Percentiles rank a stretch among this genome's conserved stretches.
These are phyloP conservation scores for Globisporangium ultimum DNA, from an alignment of 352 stramenopile species.

Conservation along the genomic window DNA sequence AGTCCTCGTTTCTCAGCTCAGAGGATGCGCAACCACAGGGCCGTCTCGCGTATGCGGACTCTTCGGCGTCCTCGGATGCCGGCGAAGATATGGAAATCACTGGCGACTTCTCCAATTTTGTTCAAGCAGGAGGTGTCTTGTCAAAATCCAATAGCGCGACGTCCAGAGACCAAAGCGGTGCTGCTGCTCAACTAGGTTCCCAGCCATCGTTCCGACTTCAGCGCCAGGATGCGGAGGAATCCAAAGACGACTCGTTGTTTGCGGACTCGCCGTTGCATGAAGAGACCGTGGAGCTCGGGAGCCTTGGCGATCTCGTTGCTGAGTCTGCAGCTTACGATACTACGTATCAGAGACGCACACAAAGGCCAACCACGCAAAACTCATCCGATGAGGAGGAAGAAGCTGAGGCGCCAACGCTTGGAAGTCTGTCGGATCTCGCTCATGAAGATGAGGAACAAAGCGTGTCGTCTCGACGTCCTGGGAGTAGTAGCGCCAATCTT, in stretches of 20 bases:
- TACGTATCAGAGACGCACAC: conserved; percentile 19
- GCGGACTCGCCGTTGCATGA: conserved; percentile 26
- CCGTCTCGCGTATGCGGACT: conserved; percentile 62
- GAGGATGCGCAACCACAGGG: conserved; percentile 16
- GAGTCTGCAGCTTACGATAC: conserved; percentile 50
- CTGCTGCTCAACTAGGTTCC: background rate
- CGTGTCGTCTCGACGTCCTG: conserved; percentile 1
- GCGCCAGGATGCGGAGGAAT: conserved; percentile 8
- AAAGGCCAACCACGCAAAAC: conserved; percentile 11
- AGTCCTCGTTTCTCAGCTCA: conserved; percentile 47
- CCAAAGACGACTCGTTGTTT: conserved; percentile 19
- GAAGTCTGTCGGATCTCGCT: conserved; percentile 19
- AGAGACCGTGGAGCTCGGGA: conserved; percentile 57
- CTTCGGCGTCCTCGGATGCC: conserved; percentile 71
- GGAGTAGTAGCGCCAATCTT: background rate
- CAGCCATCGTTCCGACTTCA: conserved; percentile 12
- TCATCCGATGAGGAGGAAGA: conserved; percentile 18
- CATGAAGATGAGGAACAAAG: conserved; percentile 22
- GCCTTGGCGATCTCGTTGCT: conserved; percentile 51
- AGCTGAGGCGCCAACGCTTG: conserved; percentile 12
- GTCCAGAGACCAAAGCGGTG: background rate
- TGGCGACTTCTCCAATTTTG: conserved; percentile 53
- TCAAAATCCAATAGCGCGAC: conserved; percentile 11
- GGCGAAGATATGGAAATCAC: conserved; percentile 88
- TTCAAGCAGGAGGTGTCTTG: conserved; percentile 23